Evolutionary conservation across 1,139 yeast species (phyloP).

Genomic region (Petasospora fabianii): DNA sequence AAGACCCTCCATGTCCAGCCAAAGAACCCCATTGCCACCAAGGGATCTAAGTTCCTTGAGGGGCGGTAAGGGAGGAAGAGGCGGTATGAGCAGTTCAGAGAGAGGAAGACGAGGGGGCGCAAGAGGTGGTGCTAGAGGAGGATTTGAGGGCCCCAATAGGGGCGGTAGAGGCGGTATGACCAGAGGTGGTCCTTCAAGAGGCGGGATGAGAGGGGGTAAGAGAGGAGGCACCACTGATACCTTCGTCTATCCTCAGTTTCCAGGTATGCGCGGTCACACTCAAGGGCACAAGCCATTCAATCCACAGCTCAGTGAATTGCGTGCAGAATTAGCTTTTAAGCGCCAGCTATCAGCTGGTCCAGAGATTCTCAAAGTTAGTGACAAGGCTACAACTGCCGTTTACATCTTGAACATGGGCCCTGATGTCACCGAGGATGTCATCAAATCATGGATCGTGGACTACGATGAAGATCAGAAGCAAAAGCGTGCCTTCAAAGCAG

Average conservation of each 20-base stretch:
- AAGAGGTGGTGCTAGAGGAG: slow-evolving; percentile 1
- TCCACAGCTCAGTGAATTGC: neutral
- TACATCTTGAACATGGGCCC: slow-evolving; percentile 15
- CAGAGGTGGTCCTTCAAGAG: slow-evolving; percentile 3
- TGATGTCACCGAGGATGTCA: slow-evolving; percentile 14
- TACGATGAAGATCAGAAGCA: slow-evolving; percentile 8
- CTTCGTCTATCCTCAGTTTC: no score
- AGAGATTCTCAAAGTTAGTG: slow-evolving; percentile 16
- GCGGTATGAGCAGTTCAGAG: neutral
- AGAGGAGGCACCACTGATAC: slow-evolving; percentile 28
- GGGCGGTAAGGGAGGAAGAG: slow-evolving; percentile 2
- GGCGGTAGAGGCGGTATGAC: slow-evolving; percentile 2
- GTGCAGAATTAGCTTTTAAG: neutral
- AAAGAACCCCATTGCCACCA: slow-evolving; percentile 3
- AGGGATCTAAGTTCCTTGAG: slow-evolving; percentile 1
- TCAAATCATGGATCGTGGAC: slow-evolving; percentile 14
- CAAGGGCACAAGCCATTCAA: neutral
- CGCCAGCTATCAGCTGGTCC: neutral
- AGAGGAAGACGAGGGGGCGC: slow-evolving; percentile 4
- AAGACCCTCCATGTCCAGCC: neutral
- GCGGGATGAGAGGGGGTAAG: slow-evolving; percentile 8
- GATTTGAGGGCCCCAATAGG: neutral
- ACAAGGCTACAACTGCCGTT: slow-evolving; percentile 15
- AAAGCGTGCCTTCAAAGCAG: slow-evolving; percentile 4
- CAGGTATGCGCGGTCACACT: no score